Evolutionary conservation across 495 filamentous ascomycete genomes (phyloP), one percentile per base, ranked within the genome.

Genomic region (Bombardia bombarda): DNA sequence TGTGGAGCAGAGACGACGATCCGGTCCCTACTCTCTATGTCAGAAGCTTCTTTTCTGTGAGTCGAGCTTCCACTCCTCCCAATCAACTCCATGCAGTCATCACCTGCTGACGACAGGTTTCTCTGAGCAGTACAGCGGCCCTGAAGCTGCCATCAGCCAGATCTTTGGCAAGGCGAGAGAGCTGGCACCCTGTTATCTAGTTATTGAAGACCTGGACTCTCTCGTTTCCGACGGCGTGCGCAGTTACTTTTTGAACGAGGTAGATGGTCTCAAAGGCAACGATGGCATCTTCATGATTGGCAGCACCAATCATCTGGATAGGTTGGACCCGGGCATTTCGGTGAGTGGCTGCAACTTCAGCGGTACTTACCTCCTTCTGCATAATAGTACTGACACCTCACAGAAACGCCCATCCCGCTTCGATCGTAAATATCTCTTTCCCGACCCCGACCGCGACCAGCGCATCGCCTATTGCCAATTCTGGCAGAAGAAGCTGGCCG

Each of bases 131-230:
- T 72, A 34, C 38, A 42, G 5, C 17, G 60, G 61, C 6, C 58
- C 54, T 0, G 66, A 68, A 42, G 52, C 40, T 7, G 57, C 64
- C 18, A 70, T 77, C 33, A 49, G 49, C 12, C 35, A 49, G 12
- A 65, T 75, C 22, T 75, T 77, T 46, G 26, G 48, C 1, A 65
- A 58, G 36, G 73, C 72, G 7, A 50, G 72, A 14, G 42, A 46
- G 23, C 58, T 68, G 50, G 65, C 67, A 7, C 68, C 68, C 10
- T 72, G 62, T 40, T 40, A 62, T 22, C 46, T 65, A 4, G 52
- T 82, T 33, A 69, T 83, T 26, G 79, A 83, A 56, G 79, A 83
- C 42, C 69, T 83, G n/a, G 79, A 82, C 49, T 74, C 67, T 34
- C 55, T 81, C 26, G 67, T 80, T 12, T 63, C 53, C 3, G 57